Evolutionary conservation across 768 basidiomycete genomes (phyloP).

Genomic region (Amanita molliuscula): DNA sequence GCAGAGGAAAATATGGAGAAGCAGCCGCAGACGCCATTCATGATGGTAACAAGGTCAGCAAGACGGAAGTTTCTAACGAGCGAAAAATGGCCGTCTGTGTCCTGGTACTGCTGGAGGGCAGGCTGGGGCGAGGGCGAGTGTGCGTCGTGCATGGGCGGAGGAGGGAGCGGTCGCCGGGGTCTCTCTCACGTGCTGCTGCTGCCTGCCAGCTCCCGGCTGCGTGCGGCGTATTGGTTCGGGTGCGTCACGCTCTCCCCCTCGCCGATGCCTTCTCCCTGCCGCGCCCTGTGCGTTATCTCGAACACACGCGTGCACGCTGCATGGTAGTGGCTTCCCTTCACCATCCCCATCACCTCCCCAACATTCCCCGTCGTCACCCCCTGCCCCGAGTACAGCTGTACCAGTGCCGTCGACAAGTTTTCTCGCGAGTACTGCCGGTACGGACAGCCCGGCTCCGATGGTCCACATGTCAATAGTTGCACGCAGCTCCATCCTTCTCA

Average conservation of each 20-base stretch:
- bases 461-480: slow-evolving; percentile 64
- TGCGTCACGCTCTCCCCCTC: slow-evolving; percentile 84
- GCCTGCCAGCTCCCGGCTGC: slow-evolving; percentile 57
- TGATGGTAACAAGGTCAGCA: slow-evolving; percentile 96
- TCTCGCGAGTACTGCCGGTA: slow-evolving; percentile 83
- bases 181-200: slow-evolving; percentile 14
- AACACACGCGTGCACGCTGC: slow-evolving; percentile 96
- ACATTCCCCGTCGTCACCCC: slow-evolving; percentile 62
- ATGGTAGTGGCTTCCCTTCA: slow-evolving; percentile 79
- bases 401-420: slow-evolving; percentile 69
- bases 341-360: slow-evolving; percentile 70
- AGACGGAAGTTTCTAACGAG: slow-evolving; percentile 97
- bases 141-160: background rate
- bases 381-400: slow-evolving; percentile 53
- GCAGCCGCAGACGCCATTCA: slow-evolving; percentile 97
- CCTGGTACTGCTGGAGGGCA: slow-evolving; percentile 67
- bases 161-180: background rate
- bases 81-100: slow-evolving; percentile 93
- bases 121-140: background rate
- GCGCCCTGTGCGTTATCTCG: slow-evolving; percentile 87
- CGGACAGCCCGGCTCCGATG: slow-evolving; percentile 78
- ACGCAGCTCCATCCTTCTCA: slow-evolving; percentile 56
- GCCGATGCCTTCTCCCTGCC: slow-evolving; percentile 85
- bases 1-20: slow-evolving; percentile 93
- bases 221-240: slow-evolving; percentile 84